Evolutionary conservation across 805 yeast genomes (phyloP).

Genomic region (Sungouiella thailandica): DNA sequence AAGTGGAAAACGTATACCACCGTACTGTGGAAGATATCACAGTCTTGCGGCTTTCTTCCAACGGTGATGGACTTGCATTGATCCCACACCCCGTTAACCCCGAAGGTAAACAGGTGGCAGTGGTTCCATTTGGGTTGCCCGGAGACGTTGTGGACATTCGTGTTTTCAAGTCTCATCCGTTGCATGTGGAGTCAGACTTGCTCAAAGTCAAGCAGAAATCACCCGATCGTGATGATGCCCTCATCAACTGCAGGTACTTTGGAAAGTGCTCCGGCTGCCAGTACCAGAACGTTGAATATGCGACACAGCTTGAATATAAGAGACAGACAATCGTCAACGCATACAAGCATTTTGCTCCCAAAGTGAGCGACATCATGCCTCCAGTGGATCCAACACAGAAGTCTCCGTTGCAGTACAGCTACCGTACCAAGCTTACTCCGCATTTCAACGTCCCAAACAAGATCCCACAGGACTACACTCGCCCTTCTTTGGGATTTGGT

Average conservation of each 20-base stretch:
- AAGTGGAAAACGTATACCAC: constrained; percentile 46
- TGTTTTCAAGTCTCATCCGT: constrained; percentile 74
- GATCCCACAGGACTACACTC: constrained; percentile 28
- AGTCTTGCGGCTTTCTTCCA: constrained; percentile 58
- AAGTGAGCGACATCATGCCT: constrained; percentile 49
- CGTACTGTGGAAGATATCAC: constrained; percentile 54
- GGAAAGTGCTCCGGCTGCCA: constrained; percentile 96
- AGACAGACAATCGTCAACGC: constrained; percentile 76
- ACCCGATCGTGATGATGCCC: constrained; percentile 46
- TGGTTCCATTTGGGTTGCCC: constrained; percentile 84
- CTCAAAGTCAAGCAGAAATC: constrained; percentile 39
- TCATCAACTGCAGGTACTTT: constrained; percentile 76
- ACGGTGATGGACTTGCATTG: constrained; percentile 83
- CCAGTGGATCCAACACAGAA: constrained; percentile 57
- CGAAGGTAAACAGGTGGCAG: constrained; percentile 52
- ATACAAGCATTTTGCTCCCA: constrained; percentile 68
- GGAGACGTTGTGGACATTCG: constrained; percentile 73
- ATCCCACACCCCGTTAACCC: constrained; percentile 51
- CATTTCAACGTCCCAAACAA: constrained; percentile 80
- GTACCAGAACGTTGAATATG: constrained; percentile 74
- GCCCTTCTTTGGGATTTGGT: constrained; percentile 87
- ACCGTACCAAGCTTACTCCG: constrained; percentile 93
- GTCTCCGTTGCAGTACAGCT: constrained; percentile 71
- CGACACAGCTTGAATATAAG: constrained; percentile 68
- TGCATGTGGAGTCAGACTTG: constrained; percentile 71